A percentile compares a stretch with the other conserved stretches of the same genome.
Evolutionary conservation across 495 filamentous ascomycete genomes (phyloP).

Genomic region (Halenospora varia): DNA sequence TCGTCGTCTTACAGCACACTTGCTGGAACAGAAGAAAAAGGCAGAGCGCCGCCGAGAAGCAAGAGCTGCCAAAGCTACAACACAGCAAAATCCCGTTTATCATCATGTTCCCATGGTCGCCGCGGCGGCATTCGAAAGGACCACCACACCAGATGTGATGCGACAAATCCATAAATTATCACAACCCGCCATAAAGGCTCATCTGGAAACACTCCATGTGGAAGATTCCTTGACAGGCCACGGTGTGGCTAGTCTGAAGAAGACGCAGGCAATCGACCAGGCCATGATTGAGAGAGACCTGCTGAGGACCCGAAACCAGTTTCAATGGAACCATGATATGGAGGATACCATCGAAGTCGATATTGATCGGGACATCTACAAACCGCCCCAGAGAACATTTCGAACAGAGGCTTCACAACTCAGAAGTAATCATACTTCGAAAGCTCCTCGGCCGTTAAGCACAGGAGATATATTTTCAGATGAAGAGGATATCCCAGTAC

Average conservation of each 20-base stretch:
- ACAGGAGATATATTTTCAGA: constrained; percentile 21
- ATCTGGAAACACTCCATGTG: constrained; percentile 23
- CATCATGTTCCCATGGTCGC: constrained; percentile 42
- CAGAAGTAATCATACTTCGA: neutral
- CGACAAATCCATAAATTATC: constrained; percentile 38
- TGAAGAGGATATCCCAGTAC: neutral
- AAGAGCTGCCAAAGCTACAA: constrained; percentile 17
- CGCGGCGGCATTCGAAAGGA: constrained; percentile 43
- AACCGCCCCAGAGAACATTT: constrained; percentile 17
- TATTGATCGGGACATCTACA: constrained; percentile 20
- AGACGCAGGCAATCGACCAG: constrained; percentile 24
- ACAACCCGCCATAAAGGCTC: constrained; percentile 30
- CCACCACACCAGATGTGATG: constrained; percentile 38
- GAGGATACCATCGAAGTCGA: constrained; percentile 28
- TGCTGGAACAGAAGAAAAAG: constrained; percentile 40
- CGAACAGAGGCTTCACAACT: constrained; percentile 13
- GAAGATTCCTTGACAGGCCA: neutral
- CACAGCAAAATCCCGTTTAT: constrained; percentile 4
- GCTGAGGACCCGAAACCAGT: constrained; percentile 30
- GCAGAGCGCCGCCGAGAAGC: constrained; percentile 24
- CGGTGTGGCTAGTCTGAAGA: constrained; percentile 14
- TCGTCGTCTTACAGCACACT: constrained; percentile 34
- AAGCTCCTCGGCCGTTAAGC: constrained; percentile 12
- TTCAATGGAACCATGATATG: constrained; percentile 28
- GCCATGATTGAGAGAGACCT: constrained; percentile 22